Evolutionary conservation across 305 asterid species (phyloP), one percentile per base, ranked within the genome.

Genomic region (Fraxinus sp.): DNA sequence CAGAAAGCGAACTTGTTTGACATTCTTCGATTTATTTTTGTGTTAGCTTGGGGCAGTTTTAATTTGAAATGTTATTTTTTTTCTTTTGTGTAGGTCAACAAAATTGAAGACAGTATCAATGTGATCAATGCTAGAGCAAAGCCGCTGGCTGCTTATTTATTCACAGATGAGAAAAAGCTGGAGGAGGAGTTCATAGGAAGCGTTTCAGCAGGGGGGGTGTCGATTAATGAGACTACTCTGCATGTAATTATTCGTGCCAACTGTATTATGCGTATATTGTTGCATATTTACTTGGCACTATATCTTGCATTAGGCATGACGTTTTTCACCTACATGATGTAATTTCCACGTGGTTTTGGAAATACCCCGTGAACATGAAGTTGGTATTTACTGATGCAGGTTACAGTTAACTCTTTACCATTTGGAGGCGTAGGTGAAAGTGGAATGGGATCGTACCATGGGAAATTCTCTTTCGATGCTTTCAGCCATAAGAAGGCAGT

Each of bases 111-210:
- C 28, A 81, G 93, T 76, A 85, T 92, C 79, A 80, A 74, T 14
- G 66, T 94, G 59, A 92, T 96, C 78, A 90, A 72, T 75, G 83
- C 95, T 68, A 94, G 86, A 86, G 98, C 90, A 57, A 96, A 94
- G 85, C 97, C 99, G 28, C 98, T 96, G 41, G 99, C 98, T 75
- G 96, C 98, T 11, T 96, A 94, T 87, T 41, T 96, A 46, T 94
- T 96, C 87, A 91, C 99, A 11, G 84, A 89, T 52, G 90, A 91
- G 90, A 91, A 93, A 88, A 94, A 84, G 85, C 92, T 96, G 83
- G 89, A 88, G 87, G 92, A 91, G 86, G 92, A 91, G 49, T 96
- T 93, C 74, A 85, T 91, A 66, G 81, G 86, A 78, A 91, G 81
- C 59, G 83, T 96, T 84, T 92, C 98, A 22, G 91, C 99, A 11